A percentile compares a stretch with the other conserved stretches of the same genome.
Evolutionary conservation across 768 basidiomycete species (phyloP).

Genomic region (Rickenella mellea): DNA sequence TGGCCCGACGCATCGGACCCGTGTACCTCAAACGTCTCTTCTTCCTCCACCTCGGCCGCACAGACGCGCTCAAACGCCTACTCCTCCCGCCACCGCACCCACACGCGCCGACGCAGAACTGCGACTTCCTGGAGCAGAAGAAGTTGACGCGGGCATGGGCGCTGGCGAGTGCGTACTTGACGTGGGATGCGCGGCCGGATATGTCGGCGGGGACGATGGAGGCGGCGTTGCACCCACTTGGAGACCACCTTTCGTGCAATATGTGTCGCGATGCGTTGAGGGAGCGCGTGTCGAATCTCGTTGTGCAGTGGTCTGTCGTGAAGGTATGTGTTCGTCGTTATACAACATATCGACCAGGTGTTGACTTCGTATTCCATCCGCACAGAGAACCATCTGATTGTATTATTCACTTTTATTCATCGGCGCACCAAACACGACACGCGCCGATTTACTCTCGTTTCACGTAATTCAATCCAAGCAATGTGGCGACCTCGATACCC

Average conservation of each 20-base stretch:
- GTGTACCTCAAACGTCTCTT: slow-evolving; percentile 74
- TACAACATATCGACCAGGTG: background rate
- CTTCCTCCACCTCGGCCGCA: slow-evolving; percentile 75
- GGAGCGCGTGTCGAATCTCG: slow-evolving; percentile 57
- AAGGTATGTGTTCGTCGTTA: slow-evolving; percentile 37
- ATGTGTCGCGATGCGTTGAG: slow-evolving; percentile 54
- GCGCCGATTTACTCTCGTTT: too few species aligned
- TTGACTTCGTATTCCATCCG: slow-evolving; percentile 8
- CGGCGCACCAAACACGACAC: too few species aligned
- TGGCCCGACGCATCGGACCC: slow-evolving; percentile 61
- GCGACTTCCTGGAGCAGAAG: slow-evolving; percentile 72
- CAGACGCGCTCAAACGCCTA: slow-evolving; percentile 74
- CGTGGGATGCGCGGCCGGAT: slow-evolving; percentile 81
- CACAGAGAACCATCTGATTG: slow-evolving; percentile 54
- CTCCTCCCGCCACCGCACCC: slow-evolving; percentile 66
- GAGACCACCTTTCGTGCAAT: slow-evolving; percentile 60
- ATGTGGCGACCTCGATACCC: too few species aligned
- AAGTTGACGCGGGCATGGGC: slow-evolving; percentile 76
- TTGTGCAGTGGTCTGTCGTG: slow-evolving; percentile 71
- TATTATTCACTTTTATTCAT: too few species aligned
- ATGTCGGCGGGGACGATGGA: slow-evolving; percentile 62
- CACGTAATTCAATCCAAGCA: too few species aligned
- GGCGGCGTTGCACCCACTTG: slow-evolving; percentile 57
- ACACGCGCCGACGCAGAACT: slow-evolving; percentile 58
- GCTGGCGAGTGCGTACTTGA: slow-evolving; percentile 71